phyloP scores from a whole-genome alignment of 2,329 filamentous ascomycete species.

The Hypoxylon sp. region DNA sequence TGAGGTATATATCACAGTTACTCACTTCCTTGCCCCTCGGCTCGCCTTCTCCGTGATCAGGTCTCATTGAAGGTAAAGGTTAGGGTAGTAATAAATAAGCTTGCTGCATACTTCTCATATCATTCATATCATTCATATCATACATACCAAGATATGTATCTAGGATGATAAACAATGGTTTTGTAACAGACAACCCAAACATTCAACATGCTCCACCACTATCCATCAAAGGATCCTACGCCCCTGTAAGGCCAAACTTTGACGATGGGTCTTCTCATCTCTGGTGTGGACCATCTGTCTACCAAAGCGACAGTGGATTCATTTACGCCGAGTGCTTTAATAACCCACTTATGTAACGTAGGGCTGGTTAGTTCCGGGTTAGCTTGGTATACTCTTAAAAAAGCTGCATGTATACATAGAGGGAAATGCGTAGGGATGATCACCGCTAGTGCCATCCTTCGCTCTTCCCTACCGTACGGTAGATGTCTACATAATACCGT shows the following conservation, averaged over 20 bases:
- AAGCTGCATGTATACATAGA: not conserved
- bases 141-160: not conserved
- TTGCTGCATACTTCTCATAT: not conserved
- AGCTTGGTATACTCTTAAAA: constrained; percentile 9
- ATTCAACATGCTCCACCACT: not conserved
- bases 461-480: constrained; percentile 5
- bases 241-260: not conserved
- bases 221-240: not conserved
- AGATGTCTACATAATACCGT: not conserved
- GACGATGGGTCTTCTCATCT: constrained; percentile 15
- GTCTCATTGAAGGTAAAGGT: not conserved
- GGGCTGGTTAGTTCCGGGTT: not conserved
- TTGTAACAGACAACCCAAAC: not conserved
- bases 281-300: constrained; percentile 6
- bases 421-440: constrained; percentile 2
- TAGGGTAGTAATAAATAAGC: not conserved
- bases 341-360: constrained; percentile 5
- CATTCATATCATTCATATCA: too few species aligned
- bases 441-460: constrained; percentile 13
- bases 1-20: not conserved
- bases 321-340: not conserved
- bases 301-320: not conserved
- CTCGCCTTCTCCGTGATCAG: not conserved
- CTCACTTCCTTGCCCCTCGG: not conserved
- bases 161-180: not conserved